These are phyloP conservation scores for Chrysoporthe deuterocubensis DNA, from an alignment of 2,329 filamentous ascomycete genomes.

Conservation along the genomic window DNA sequence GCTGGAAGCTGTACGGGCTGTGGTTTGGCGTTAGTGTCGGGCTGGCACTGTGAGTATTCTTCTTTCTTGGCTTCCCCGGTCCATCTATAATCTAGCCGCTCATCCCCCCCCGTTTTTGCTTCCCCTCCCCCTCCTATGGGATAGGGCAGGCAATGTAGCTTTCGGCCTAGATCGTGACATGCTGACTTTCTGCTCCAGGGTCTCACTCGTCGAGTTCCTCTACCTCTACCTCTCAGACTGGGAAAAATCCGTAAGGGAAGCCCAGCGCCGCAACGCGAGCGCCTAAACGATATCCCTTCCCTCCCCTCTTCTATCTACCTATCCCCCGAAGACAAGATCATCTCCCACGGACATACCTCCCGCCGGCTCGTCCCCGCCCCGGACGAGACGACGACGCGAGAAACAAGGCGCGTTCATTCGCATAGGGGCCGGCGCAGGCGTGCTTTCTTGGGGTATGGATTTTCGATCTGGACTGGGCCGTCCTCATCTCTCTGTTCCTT, in stretches of 20 bases:
- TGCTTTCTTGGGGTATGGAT: too few relatives aligned
- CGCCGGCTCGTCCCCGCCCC: too few relatives aligned
- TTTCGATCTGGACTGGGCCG: too few relatives aligned
- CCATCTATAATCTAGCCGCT: too few relatives aligned
- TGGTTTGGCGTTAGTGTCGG: conserved; percentile 82
- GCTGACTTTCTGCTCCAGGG: conserved; percentile 40
- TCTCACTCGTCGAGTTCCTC: conserved; percentile 56
- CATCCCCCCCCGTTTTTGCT: background rate
- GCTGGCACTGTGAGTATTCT: conserved; percentile 58
- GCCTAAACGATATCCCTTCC: conserved; percentile 37
- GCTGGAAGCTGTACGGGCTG: conserved; percentile 78
- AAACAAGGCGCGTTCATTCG: too few relatives aligned
- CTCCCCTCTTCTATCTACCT: background rate
- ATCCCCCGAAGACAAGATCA: too few relatives aligned
- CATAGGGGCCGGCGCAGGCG: too few relatives aligned
- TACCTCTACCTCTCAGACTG: conserved; percentile 58
- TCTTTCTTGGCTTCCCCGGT: background rate
- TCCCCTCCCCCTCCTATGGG: background rate
- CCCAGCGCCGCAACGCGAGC: conserved; percentile 54
- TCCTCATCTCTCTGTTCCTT: background rate
- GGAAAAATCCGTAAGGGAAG: conserved; percentile 57
- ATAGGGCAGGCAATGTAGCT: background rate
- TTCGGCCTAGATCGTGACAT: too few relatives aligned
- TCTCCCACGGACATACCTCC: too few relatives aligned
- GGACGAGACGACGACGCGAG: too few relatives aligned